Base-by-base conservation (phyloP, 1,284 basidiomycete species). In the Heterobasidion annosum region DNA sequence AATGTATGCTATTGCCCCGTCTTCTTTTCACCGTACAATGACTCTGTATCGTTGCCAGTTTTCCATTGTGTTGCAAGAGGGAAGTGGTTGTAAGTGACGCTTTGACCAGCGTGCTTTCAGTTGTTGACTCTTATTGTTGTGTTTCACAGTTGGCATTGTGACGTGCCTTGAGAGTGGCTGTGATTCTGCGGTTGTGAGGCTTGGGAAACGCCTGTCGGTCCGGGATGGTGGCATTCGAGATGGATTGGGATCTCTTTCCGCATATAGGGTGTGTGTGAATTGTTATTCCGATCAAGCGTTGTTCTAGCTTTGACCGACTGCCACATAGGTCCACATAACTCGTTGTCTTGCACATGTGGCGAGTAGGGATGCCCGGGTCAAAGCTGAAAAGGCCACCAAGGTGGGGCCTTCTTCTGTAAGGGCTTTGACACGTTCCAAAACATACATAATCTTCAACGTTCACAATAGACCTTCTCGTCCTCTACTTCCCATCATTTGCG, bases 151-250 rank as follows among this genome's bases (percentile, higher is more conserved):
- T 57, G 77, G 77, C 16, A 57, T 58, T 16, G 59, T 75, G 13
- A 67, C 62, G 8, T 80, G 78, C 56, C 63, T 77, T 16, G 75
- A 79, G 62, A 57, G 66, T 7, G 71, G 70, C 1, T 81, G 78
- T 60, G 59, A 68, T 18, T 48, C 47, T n/a, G 40, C 62, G n/a
- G 18, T 52, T 13, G 68, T 78, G 19, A 51, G 62, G 2, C 65
- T 81, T 33, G 56, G 58, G 7, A 57, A 58, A 35, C 69, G 68
- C 34, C n/a, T n/a, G 12, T 34, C 48, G n/a, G 32, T n/a, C 54
- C 52, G 58, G 25, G 65, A 59, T 18, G 73, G 75, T 10, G 76
- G 78, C 12, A 64, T 63, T 56, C 56, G 56, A 16, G 67, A 68
- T 37, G 77, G 78, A 13, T 59, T 79, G 51, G 77, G 77, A 10